Evolutionary conservation across 768 basidiomycete species (phyloP), one percentile per base, ranked within the genome.

Genomic region (Candolleomyces aberdarensis): DNA sequence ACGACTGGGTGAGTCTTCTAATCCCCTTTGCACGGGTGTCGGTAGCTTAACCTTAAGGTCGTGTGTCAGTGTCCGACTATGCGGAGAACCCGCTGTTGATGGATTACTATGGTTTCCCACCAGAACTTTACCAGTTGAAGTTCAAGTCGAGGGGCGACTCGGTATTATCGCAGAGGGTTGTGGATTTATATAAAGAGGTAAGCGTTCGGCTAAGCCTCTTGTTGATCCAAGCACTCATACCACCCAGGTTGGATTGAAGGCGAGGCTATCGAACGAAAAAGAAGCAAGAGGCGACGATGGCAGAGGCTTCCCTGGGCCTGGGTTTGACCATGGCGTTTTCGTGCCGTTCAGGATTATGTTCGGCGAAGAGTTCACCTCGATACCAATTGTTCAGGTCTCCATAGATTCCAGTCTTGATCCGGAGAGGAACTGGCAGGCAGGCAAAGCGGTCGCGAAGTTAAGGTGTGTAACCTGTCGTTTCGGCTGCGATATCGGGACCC

Each of bases 261-360:
- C 86, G 2, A 81, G 85, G 22, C 76, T 82, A 7, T 80, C 80
- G 7, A 67, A 75, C 6, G 78, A 71, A 53, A 64, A 69, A 0
- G 89, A 92, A 68, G 52, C 77, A 19, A 82, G 89, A 14, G 89
- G 89, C 2, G 65, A 70, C 58, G 89, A 91, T 63, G 90, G 89
- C 10, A 74, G 88, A 19, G 87, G 88, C 0, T 86, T 83, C 67
- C 51, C 66, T 50, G 87, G 86, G 0, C 82, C 87, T 0, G 90
- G 89, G 6, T 72, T 91, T 0, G 89, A 91, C 67, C 89, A 91
- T 66, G 91, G 91, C 22, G 89, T 92, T 49, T 92, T 92, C 69
- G 76, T 93, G 13, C 91, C 91, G 2, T 91, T 92, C 78, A 77
- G 80, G 49, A 69, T 87, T 61, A 92, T 92, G 91, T 92, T 92